Base-by-base conservation (phyloP, 2,329 filamentous ascomycete genomes). In the Colletotrichum brevisporum region DNA sequence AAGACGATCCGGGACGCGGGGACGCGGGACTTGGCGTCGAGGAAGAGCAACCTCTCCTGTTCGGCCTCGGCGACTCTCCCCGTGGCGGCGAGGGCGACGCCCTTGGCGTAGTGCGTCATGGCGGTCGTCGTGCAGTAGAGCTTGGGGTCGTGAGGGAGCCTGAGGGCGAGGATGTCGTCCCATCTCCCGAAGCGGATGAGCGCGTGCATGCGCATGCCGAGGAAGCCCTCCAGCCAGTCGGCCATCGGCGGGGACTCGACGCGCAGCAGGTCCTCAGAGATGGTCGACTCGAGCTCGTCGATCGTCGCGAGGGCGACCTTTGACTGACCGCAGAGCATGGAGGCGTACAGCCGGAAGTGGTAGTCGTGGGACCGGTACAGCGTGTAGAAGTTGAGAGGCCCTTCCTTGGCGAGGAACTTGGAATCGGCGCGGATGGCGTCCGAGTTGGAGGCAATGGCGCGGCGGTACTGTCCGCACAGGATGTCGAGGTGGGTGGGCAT, bases 401-500 rank as follows among this genome's bases (percentile, higher is more conserved):
- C 91, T 8, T 86, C 83, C 5, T 84, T 82, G 0, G 80, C 78
- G 2, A 93, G 82, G 74, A 88, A 94, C 72, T 88, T 89, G 58
- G 92, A 87, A 75, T 95, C 92, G 2, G 91, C 91, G 0, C 79
- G 74, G 55, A 92, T 90, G 10, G 92, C 92, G 24, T 86, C 85
- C 2, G 85, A 82, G 76, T 95, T 95, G 4, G 90, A 90, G 1
- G 82, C 81, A 59, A 94, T 89, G 5, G 91, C 91, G 9, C 84
- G 83, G 36, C 86, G 82, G 75, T 94, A 95, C 73, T 94, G 88
- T 13, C 93, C 93, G 31, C 90, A 87, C 0, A 94, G 84, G 12
- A 93, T 87, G 76, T 95, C 92, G 43, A 95, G 83, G 77, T 95
- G 93, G 0, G 89, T 89, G 0, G 92, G 92, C 93, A 95, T 95